Evolutionary conservation across 2,329 filamentous ascomycete species (phyloP), one percentile per base, ranked within the genome.

Genomic region (Apiospora sp.): DNA sequence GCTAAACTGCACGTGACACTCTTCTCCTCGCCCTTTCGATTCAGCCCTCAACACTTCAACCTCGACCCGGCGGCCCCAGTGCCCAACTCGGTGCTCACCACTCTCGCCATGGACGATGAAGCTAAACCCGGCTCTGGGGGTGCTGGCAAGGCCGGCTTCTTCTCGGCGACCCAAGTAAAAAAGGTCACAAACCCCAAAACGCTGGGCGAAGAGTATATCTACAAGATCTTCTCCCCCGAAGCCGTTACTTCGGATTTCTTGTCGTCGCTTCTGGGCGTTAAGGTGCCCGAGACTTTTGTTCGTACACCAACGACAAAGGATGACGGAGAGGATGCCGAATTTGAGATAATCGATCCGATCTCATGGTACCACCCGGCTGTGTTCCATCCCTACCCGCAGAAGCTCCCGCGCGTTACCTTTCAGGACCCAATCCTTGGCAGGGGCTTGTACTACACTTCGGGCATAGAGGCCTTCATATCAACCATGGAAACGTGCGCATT

Each of bases 401-500:
- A 94, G 77, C 89, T 91, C n/a, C 96, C 96, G 0, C 89, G 95
- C 0, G 91, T 95, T 0, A 95, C 93, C 0, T 99, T 98, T 81
- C 94, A 98, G 76, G 92, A 96, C 74, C 89, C 92, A 3, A 85
- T 92, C 74, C 80, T 98, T 3, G 91, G 90, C 6, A 82, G 88
- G 8, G 89, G 90, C 0, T 78, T 96, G 19, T 96, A 91, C 82
- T 93, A 93, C 79, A 92, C 91, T 0, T 91, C 90, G 14, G 91
- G 90, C 2, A 97, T 98, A 61, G 96, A 98, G 83, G 92, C 92
- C 76, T 98, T 99, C 81, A 97, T 98, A 76, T 96, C 93, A 13
- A 98, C 95, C 0, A 98, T 99, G 96, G 96, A 99, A 86, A 98
- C 96, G 8, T 98, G 92, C 81, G 93, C 94, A 1, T 83, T 98